Base-by-base conservation (phyloP, 208 protist genomes). In the Wallacemonas sp. region DNA sequence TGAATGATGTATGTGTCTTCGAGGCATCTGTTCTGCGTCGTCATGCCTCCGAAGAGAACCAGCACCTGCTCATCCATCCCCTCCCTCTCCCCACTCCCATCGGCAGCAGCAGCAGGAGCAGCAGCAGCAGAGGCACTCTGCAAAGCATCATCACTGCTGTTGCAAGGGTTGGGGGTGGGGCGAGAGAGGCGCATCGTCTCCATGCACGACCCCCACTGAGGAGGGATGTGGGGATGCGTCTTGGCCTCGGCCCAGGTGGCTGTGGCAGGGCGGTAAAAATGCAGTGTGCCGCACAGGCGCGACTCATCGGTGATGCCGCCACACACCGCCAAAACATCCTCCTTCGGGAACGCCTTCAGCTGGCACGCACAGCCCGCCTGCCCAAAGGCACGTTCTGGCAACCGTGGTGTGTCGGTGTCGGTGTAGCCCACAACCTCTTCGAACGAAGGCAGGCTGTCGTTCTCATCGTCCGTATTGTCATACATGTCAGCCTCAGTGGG, bases 11-110 rank as follows among this genome's bases (percentile, higher is more conserved):
- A 74, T 27, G 81, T 88, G 55, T 56, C 56, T 44, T 72, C 68
- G n/a, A 42, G 68, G 19, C 36, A 76, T 56, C 68, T 55, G 3
- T 53, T 66, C 0, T 39, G 45, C n/a, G 65, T 67, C 1, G 68
- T 73, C 76, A 88, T 83, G 15, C 85, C 85, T 59, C 85, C 85
- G 70, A 91, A 91, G 24, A 91, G 17, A 2, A 91, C 82, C 8
- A 88, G 66, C 19, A 91, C 85, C 51, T 91, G 68, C 26, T 87
- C 77, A 27, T 79, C 66, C 27, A 56, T 53, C 5, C 39, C 39
- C 31, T 34, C 36, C 22, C 22, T 31, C 2, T 42, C 31, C 17
- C 12, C 19, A 19, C 24, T 6, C 46, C 15, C 30, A 26, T 58
- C 49, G 2, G n/a, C 22, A 55, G 27, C 19, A 46, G 2, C 24